Evolutionary conservation across 306 rosid species (phyloP).

Genomic region (Sphenostylis stenocarpa): DNA sequence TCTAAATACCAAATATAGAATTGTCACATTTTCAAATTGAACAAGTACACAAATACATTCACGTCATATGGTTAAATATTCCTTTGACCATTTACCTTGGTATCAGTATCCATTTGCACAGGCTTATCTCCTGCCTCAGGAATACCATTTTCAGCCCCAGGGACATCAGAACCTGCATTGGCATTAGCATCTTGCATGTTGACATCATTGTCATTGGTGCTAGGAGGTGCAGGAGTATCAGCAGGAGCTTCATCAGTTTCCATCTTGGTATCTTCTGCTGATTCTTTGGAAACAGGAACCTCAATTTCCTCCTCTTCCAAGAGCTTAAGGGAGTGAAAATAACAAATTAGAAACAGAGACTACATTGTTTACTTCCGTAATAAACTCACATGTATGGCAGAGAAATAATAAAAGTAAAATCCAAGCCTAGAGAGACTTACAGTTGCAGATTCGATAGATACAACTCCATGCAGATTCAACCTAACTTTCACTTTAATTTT

Average conservation of each 20-base stretch:
- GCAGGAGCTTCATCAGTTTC: slow-evolving; percentile 72
- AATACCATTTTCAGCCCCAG: slow-evolving; percentile 61
- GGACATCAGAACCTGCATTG: slow-evolving; percentile 52
- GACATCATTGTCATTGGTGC: slow-evolving; percentile 54
- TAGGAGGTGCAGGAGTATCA: slow-evolving; percentile 50
- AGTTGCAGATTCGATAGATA: slow-evolving; percentile 69
- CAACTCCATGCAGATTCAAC: slow-evolving; percentile 80
- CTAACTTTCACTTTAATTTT: slow-evolving; percentile 80
- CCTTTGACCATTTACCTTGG: slow-evolving; percentile 52
- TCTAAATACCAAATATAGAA: not conserved
- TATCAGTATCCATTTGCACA: slow-evolving; percentile 80
- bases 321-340: slow-evolving; percentile 44
- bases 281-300: slow-evolving; percentile 66
- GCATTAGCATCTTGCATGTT: slow-evolving; percentile 85
- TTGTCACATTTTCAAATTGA: not conserved
- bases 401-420: not conserved
- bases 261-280: slow-evolving; percentile 61
- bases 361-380: not conserved
- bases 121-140: slow-evolving; percentile 76
- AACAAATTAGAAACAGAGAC: not conserved
- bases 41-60: not conserved
- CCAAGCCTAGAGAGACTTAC: slow-evolving; percentile 48
- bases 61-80: not conserved
- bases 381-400: not conserved
- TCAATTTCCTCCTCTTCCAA: slow-evolving; percentile 90